Percentiles rank a stretch among this genome's conserved stretches.
Conservation (phyloP, 306 rosid species). For the Mimosa pudica region DNA sequence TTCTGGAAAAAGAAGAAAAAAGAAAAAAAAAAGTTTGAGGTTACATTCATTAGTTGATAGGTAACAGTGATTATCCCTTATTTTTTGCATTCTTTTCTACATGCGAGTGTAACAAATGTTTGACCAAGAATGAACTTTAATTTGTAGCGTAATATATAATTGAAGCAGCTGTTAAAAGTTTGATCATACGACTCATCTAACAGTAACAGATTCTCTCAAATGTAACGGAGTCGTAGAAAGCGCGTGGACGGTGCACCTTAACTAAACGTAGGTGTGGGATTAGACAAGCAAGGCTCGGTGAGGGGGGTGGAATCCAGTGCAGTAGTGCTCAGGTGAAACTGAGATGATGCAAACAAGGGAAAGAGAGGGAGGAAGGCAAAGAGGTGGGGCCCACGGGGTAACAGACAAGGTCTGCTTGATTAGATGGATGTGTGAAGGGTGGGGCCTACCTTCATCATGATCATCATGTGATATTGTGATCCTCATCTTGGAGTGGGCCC, state of each 20-base stretch:
- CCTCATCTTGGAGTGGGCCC: background rate
- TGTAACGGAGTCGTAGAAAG: background rate
- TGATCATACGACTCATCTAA: too few relatives aligned
- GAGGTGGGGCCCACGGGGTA: conserved; percentile 16
- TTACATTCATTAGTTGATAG: too few relatives aligned
- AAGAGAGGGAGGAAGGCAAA: too few relatives aligned
- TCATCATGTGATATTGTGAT: conserved; percentile 2
- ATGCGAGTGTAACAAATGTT: too few relatives aligned
- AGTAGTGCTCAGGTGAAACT: background rate
- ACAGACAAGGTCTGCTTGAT: conserved; percentile 35
- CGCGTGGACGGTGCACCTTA: background rate
- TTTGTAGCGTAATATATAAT: too few relatives aligned
- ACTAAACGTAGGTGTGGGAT: background rate
- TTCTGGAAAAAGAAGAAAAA: too few relatives aligned
- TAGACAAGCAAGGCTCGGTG: background rate
- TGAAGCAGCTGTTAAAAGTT: too few relatives aligned
- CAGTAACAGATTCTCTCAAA: background rate
- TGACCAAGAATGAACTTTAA: too few relatives aligned
- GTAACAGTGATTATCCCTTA: too few relatives aligned
- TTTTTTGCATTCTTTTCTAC: too few relatives aligned
- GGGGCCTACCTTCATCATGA: conserved; percentile 25
- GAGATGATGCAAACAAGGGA: background rate
- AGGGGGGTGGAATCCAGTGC: conserved; percentile 1
- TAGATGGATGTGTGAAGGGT: conserved; percentile 33
- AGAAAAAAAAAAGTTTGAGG: too few relatives aligned